Evolutionary conservation across 2,329 filamentous ascomycete species (phyloP), one percentile per base, ranked within the genome.

Genomic region (Cladosporium austrohemisphaericum): DNA sequence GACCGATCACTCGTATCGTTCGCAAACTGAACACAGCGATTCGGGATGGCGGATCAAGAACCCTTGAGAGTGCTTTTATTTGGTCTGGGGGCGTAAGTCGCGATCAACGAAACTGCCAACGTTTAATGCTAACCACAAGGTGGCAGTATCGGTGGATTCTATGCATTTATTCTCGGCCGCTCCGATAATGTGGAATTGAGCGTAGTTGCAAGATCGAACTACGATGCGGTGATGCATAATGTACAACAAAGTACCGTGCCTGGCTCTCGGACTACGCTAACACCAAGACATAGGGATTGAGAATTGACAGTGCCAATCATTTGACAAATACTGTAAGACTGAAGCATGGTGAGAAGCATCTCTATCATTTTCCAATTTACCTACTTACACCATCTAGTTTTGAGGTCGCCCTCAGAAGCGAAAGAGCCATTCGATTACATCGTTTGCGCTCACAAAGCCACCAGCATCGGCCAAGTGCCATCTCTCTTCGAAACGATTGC

Each of bases 101-200:
- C n/a, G 10, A 26, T 13, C 60, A 62, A 74, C 69, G 14, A 13
- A n/a, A 13, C 5, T 4, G n/a, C 22, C 18, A 33, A 10, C 13
- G 18, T 18, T 7, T 10, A 5, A 40, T 4, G 5, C n/a, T 36
- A 3, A 14, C 13, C 9, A 4, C 3, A 32, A 4, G 25, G n/a
- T 0, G 22, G 4, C 37, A 79, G 77, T 0, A 79, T 80, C 43
- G 78, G 78, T 25, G 78, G 76, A 2, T 80, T 81, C 54, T 81
- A 81, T 57, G 73, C 76, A 5, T 80, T 79, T 50, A 72, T 80
- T 32, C 58, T 80, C 0, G 71, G 67, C 45, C 70, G 72, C 2
- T 65, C 62, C 28, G 53, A 68, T 2, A 65, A 63, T n/a, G 68
- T 74, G 5, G 65, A 64, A 5, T 51, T 75, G 11, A 71, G 69